A percentile compares a stretch with the other conserved stretches of the same genome.
Conservation (phyloP, 352 stramenopile species). For the Globisporangium spinosum region DNA sequence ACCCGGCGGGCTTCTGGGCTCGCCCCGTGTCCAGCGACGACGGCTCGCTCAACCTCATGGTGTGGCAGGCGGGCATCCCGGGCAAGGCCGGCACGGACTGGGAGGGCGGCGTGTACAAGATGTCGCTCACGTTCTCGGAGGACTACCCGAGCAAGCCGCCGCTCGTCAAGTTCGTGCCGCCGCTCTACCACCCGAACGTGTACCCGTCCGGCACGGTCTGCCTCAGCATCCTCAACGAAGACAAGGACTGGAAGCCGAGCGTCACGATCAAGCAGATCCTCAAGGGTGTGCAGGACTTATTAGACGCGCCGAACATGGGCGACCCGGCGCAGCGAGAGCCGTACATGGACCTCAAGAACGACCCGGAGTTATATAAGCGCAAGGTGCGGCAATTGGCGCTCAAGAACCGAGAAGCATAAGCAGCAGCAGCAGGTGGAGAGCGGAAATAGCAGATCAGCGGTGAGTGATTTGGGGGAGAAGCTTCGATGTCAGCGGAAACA, state of each 20-base stretch:
- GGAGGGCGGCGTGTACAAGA: slow-evolving; percentile 96
- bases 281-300: slow-evolving; percentile 93
- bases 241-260: slow-evolving; percentile 98
- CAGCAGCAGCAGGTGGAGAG: not conserved
- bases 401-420: slow-evolving; percentile 83
- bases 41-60: slow-evolving; percentile 95
- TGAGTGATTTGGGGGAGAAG: not conserved
- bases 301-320: slow-evolving; percentile 86
- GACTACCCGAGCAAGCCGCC: slow-evolving; percentile 98
- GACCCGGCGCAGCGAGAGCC: slow-evolving; percentile 85
- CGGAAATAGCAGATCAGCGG: not conserved
- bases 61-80: slow-evolving; percentile 96
- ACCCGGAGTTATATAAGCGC: slow-evolving; percentile 86
- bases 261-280: slow-evolving; percentile 98
- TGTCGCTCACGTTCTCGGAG: slow-evolving; percentile 95
- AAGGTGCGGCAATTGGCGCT: slow-evolving; percentile 81
- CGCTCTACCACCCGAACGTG: slow-evolving; percentile 96
- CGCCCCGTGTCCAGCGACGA: slow-evolving; percentile 90
- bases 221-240: slow-evolving; percentile 98
- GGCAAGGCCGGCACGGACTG: slow-evolving; percentile 95
- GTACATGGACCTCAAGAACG: slow-evolving; percentile 88
- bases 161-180: slow-evolving; percentile 97
- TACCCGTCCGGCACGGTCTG: slow-evolving; percentile 97
- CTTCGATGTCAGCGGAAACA: not conserved
- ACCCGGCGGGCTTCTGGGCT: slow-evolving; percentile 97